Conservation (phyloP, 108 stramenopile species). For the Skeletonema menzelii region DNA sequence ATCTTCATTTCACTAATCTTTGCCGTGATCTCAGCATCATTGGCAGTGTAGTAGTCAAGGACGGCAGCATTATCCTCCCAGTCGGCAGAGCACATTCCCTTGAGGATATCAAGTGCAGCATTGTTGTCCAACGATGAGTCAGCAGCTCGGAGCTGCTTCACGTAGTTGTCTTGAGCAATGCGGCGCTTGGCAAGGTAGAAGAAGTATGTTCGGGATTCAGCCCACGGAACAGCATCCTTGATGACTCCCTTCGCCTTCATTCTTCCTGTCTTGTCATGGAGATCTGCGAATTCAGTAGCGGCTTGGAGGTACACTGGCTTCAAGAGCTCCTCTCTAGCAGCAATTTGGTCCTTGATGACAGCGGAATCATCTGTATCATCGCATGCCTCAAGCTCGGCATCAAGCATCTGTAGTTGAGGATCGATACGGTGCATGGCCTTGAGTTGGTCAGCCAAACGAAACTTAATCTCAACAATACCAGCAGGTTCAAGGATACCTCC, state of each 20-base stretch:
- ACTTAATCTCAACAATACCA: slow-evolving; percentile 98
- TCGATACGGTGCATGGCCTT: slow-evolving; percentile 91
- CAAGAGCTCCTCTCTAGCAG: slow-evolving; percentile 87
- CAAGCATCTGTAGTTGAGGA: slow-evolving; percentile 83
- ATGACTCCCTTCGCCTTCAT: slow-evolving; percentile 99
- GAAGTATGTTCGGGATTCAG: slow-evolving; percentile 91
- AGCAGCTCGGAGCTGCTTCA: slow-evolving; percentile 57
- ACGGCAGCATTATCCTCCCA: slow-evolving; percentile 82
- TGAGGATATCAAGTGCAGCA: slow-evolving; percentile 58
- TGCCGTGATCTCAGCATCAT: slow-evolving; percentile 50
- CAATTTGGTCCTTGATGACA: slow-evolving; percentile 85
- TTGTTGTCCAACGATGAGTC: slow-evolving; percentile 52
- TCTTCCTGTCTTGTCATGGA: slow-evolving; percentile 97
- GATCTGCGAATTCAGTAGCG: slow-evolving; percentile 97
- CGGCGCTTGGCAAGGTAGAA: slow-evolving; percentile 94
- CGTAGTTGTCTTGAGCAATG: slow-evolving; percentile 87
- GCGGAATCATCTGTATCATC: slow-evolving; percentile 69
- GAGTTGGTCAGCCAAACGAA: slow-evolving; percentile 85
- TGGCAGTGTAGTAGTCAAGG: slow-evolving; percentile 60
- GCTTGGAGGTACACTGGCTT: slow-evolving; percentile 94
- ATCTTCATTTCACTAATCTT: slow-evolving; percentile 71
- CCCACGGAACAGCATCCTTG: slow-evolving; percentile 90
- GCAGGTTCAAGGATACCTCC: slow-evolving; percentile 98
- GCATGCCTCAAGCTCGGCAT: slow-evolving; percentile 77
- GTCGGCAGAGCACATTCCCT: slow-evolving; percentile 64